phyloP scores from a whole-genome alignment of 371 early-diverging fungal species.

The Syncephalastrum sp. region DNA sequence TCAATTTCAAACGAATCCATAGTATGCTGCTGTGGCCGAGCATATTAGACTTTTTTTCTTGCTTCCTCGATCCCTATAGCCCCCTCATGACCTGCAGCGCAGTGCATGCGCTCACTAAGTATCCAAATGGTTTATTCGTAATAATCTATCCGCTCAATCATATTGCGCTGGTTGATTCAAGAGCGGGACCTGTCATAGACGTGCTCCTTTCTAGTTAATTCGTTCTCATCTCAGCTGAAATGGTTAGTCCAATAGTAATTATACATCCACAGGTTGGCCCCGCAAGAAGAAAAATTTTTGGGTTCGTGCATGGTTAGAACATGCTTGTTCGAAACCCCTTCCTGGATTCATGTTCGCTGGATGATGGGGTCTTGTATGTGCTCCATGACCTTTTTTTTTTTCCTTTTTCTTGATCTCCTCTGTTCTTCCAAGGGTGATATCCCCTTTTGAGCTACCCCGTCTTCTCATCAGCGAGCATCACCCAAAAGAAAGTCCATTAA shows the following conservation, averaged over 20 bases:
- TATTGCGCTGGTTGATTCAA: background rate
- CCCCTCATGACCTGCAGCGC: slow-evolving; percentile 9
- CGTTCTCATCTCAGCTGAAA: too few species aligned
- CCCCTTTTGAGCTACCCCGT: slow-evolving; percentile 5
- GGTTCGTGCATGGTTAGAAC: too few species aligned
- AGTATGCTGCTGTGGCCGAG: slow-evolving; percentile 16
- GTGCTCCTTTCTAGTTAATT: too few species aligned
- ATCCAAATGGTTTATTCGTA: slow-evolving; percentile 1
- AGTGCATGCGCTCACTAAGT: slow-evolving; percentile 9
- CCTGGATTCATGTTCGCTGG: too few species aligned
- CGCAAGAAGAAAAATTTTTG: too few species aligned
- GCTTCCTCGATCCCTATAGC: slow-evolving; percentile 6
- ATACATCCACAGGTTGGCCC: too few species aligned
- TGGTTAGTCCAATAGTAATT: too few species aligned
- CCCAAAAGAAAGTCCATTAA: slow-evolving; percentile 3
- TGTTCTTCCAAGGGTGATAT: background rate
- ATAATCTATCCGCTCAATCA: slow-evolving; percentile 1
- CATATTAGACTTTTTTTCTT: slow-evolving; percentile 1
- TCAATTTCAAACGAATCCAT: slow-evolving; percentile 43
- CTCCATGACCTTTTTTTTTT: too few species aligned
- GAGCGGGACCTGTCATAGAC: background rate
- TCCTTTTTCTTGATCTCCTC: too few species aligned
- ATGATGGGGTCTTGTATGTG: too few species aligned
- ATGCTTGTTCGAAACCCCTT: too few species aligned
- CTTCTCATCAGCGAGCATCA: slow-evolving; percentile 1